Conservation (phyloP, 1,139 yeast species). For the Yamadazyma oceani region DNA sequence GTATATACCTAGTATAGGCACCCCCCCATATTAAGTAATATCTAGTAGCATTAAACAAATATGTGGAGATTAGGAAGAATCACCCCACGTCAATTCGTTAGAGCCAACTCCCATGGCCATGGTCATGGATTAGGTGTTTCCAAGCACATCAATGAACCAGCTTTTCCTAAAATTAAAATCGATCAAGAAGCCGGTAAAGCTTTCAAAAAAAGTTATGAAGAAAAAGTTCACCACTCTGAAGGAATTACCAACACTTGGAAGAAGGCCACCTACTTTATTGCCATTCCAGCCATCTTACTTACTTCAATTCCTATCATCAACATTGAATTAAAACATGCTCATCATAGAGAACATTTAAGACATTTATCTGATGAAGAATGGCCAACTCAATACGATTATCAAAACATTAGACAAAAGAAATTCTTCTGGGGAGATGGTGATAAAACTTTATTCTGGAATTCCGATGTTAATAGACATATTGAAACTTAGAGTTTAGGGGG, state of each 20-base stretch:
- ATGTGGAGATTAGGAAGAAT: constrained; percentile 36
- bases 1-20: constrained; percentile 1
- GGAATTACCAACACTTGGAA: constrained; percentile 80
- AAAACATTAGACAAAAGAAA: constrained; percentile 81
- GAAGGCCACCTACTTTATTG: constrained; percentile 76
- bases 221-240: constrained; percentile 75
- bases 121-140: constrained; percentile 38
- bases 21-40: neutral
- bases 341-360: constrained; percentile 80
- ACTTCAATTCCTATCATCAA: constrained; percentile 79
- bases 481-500: constrained; percentile 21
- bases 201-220: constrained; percentile 45
- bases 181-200: constrained; percentile 45
- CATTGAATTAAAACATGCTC: constrained; percentile 83
- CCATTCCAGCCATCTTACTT: constrained; percentile 75
- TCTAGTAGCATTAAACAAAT: constrained; percentile 1
- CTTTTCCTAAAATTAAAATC: constrained; percentile 31
- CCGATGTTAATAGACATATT: constrained; percentile 84
- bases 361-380: constrained; percentile 85
- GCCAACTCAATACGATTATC: constrained; percentile 89
- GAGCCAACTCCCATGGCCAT: constrained; percentile 45
- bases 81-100: constrained; percentile 41
- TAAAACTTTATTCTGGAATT: constrained; percentile 95
- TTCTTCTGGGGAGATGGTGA: constrained; percentile 99
- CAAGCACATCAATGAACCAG: constrained; percentile 41